Evolutionary conservation across 306 rosid species (phyloP).

Genomic region (Corylus americana): DNA sequence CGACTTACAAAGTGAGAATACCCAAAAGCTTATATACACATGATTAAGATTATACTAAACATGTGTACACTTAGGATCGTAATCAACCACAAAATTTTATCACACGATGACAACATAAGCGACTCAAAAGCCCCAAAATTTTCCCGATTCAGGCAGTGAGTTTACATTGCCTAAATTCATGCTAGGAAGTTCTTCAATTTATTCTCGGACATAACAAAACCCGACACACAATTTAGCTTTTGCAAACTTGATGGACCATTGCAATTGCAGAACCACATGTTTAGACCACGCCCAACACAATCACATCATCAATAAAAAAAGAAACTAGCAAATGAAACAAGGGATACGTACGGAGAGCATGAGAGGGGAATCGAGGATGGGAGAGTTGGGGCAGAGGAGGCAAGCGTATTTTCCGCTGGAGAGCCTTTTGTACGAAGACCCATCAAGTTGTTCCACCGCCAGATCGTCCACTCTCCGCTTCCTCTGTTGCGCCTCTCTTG

Average conservation of each 20-base stretch:
- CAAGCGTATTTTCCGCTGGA: constrained; percentile 35
- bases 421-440: constrained; percentile 34
- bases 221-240: not conserved
- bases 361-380: constrained; percentile 38
- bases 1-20: no score
- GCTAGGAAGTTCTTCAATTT: not conserved
- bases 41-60: no score
- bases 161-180: not conserved
- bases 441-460: constrained; percentile 11
- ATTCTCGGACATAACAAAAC: not conserved
- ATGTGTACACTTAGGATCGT: no score
- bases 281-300: not conserved
- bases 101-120: not conserved
- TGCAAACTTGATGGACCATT: not conserved
- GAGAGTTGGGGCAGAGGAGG: constrained; percentile 32
- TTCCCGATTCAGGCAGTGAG: not conserved
- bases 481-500: constrained; percentile 37
- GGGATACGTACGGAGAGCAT: constrained; percentile 31
- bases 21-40: no score
- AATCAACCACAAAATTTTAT: no score
- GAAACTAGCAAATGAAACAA: not conserved
- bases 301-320: no score
- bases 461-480: constrained; percentile 37
- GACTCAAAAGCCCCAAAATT: not conserved
- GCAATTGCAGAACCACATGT: not conserved